Percentiles rank a stretch among this genome's conserved stretches.
Evolutionary conservation across 768 basidiomycete species (phyloP).

Genomic region (Termitomyces sp.): DNA sequence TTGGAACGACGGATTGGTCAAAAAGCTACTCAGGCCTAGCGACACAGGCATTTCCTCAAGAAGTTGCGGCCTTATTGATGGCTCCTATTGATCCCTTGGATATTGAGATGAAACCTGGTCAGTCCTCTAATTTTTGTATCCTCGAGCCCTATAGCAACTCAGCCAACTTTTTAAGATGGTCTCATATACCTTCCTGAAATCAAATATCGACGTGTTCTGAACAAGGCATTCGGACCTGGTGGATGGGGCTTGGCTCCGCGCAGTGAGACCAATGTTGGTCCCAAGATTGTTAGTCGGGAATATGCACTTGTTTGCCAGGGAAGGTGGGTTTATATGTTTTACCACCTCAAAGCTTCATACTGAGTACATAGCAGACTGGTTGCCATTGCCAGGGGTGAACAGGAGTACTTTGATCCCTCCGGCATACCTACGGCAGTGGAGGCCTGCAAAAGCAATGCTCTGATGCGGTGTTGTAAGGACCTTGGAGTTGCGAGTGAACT

Average conservation of each 20-base stretch:
- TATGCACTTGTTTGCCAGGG: constrained; percentile 94
- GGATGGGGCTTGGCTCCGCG: constrained; percentile 96
- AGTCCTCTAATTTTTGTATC: constrained; percentile 18
- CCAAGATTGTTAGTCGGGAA: constrained; percentile 86
- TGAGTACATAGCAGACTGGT: constrained; percentile 57
- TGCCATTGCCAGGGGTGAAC: constrained; percentile 89
- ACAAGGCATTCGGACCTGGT: constrained; percentile 93
- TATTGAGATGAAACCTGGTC: constrained; percentile 93
- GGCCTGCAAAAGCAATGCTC: constrained; percentile 92
- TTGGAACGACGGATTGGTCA: constrained; percentile 72
- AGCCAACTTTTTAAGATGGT: constrained; percentile 56
- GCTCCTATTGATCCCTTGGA: constrained; percentile 74
- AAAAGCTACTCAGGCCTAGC: constrained; percentile 83
- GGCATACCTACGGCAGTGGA: constrained; percentile 94
- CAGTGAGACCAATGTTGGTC: constrained; percentile 86
- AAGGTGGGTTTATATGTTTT: constrained; percentile 46
- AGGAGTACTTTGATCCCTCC: constrained; percentile 91
- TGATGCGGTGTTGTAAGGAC: constrained; percentile 98
- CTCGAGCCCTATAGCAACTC: neutral
- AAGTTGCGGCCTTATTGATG: constrained; percentile 68
- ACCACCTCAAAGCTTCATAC: neutral
- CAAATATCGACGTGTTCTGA: constrained; percentile 89
- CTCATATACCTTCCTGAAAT: constrained; percentile 95
- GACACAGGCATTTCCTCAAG: constrained; percentile 70
- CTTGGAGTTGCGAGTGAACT: constrained; percentile 94